Conservation (phyloP, 1,284 basidiomycete genomes). For the Moesziomyces sp. region DNA sequence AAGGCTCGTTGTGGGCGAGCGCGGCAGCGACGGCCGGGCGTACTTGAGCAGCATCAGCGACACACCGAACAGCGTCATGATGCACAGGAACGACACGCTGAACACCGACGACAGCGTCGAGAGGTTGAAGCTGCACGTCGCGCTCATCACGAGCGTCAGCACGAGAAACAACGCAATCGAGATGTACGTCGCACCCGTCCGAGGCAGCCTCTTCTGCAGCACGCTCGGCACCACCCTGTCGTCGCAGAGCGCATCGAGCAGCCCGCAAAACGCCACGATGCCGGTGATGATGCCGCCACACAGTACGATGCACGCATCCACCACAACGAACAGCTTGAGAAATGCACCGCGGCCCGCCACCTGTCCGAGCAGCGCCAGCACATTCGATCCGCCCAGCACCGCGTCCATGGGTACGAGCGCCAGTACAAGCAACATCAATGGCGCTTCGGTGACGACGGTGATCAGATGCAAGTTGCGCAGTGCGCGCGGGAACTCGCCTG, state of each 20-base stretch:
- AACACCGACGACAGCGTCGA: slow-evolving; percentile 52
- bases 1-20: slow-evolving; percentile 69
- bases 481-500: slow-evolving; percentile 46
- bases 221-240: slow-evolving; percentile 74
- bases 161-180: slow-evolving; percentile 72
- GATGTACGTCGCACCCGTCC: slow-evolving; percentile 73
- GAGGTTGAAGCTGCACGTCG: slow-evolving; percentile 73
- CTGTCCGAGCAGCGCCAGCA: slow-evolving; percentile 41
- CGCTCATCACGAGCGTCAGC: slow-evolving; percentile 74
- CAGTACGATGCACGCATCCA: slow-evolving; percentile 53
- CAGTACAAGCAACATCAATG: slow-evolving; percentile 50
- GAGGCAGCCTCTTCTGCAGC: slow-evolving; percentile 72
- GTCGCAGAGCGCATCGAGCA: slow-evolving; percentile 43
- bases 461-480: slow-evolving; percentile 51
- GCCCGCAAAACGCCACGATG: slow-evolving; percentile 40
- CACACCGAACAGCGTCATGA: slow-evolving; percentile 76
- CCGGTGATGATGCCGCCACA: slow-evolving; percentile 58
- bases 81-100: slow-evolving; percentile 74
- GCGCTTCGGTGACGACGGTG: slow-evolving; percentile 45
- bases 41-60: slow-evolving; percentile 75
- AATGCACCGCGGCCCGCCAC: slow-evolving; percentile 35
- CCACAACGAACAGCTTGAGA: slow-evolving; percentile 49
- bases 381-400: slow-evolving; percentile 40
- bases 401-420: slow-evolving; percentile 38
- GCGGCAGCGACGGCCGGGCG: slow-evolving; percentile 74